phyloP scores from a whole-genome alignment of 2,329 filamentous ascomycete species.

The Hypoxylon sp. region DNA sequence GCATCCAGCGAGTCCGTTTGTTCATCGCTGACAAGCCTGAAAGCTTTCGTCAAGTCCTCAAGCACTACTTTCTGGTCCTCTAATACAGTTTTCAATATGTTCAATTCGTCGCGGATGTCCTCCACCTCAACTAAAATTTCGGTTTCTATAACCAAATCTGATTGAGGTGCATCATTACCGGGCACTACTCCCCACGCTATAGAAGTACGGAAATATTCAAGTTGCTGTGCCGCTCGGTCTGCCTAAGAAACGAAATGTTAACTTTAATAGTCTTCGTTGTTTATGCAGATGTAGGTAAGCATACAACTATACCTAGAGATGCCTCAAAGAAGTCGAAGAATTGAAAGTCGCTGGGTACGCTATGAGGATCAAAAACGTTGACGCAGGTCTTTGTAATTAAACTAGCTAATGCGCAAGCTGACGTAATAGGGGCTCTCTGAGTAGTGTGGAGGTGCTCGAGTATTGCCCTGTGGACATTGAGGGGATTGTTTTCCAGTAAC shows the following conservation, averaged over 20 bases:
- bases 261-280: background rate
- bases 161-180: background rate
- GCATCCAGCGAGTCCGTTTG: background rate
- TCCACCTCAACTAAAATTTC: slow-evolving; percentile 1
- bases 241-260: background rate
- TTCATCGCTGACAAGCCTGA: background rate
- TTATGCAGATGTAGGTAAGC: background rate
- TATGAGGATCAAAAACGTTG: slow-evolving; percentile 8
- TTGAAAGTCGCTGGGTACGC: slow-evolving; percentile 2
- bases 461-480: background rate
- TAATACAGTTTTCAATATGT: background rate
- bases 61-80: slow-evolving; percentile 8
- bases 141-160: slow-evolving; percentile 1
- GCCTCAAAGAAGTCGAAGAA: slow-evolving; percentile 10
- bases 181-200: background rate
- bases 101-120: slow-evolving; percentile 7
- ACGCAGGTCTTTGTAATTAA: background rate
- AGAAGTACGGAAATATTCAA: slow-evolving; percentile 1
- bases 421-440: background rate
- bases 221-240: slow-evolving; percentile 1
- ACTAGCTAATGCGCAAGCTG: background rate
- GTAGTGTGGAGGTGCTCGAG: background rate
- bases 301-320: slow-evolving; percentile 11
- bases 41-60: background rate
- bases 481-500: slow-evolving; percentile 1